A percentile compares a stretch with the other conserved stretches of the same genome.
Conservation (phyloP, 257 asterid species). For the Orobanche coerulescens region DNA sequence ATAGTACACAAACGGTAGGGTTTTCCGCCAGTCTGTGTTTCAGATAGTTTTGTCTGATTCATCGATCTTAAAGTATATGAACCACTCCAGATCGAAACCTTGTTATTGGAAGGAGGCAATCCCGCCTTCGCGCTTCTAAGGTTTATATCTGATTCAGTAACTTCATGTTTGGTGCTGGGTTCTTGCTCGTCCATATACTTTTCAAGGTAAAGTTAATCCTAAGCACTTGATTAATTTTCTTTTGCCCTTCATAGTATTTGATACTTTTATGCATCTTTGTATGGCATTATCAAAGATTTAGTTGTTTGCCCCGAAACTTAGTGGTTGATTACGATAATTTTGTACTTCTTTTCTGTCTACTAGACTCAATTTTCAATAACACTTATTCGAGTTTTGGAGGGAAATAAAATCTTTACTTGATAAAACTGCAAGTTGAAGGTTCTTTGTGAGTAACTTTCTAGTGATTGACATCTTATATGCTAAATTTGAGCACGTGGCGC, state of each 20-base stretch:
- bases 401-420: background rate
- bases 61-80: constrained; percentile 19
- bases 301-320: background rate
- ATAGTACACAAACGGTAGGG: constrained; percentile 39
- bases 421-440: constrained; percentile 10
- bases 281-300: background rate
- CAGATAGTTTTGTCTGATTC: constrained; percentile 15
- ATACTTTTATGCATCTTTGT: background rate
- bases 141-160: constrained; percentile 47
- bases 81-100: constrained; percentile 44
- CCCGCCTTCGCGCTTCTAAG: constrained; percentile 60
- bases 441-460: constrained; percentile 4
- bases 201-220: constrained; percentile 41
- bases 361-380: background rate
- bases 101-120: constrained; percentile 73
- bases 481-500: constrained; percentile 5
- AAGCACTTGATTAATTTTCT: background rate
- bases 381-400: constrained; percentile 4
- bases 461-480: constrained; percentile 14
- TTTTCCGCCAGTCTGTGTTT: background rate
- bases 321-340: background rate
- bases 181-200: constrained; percentile 50
- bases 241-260: constrained; percentile 1
- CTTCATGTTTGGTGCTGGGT: constrained; percentile 59
- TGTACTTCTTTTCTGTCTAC: background rate